phyloP scores from a whole-genome alignment of 306 rosid species.

The Castanea crenata region DNA sequence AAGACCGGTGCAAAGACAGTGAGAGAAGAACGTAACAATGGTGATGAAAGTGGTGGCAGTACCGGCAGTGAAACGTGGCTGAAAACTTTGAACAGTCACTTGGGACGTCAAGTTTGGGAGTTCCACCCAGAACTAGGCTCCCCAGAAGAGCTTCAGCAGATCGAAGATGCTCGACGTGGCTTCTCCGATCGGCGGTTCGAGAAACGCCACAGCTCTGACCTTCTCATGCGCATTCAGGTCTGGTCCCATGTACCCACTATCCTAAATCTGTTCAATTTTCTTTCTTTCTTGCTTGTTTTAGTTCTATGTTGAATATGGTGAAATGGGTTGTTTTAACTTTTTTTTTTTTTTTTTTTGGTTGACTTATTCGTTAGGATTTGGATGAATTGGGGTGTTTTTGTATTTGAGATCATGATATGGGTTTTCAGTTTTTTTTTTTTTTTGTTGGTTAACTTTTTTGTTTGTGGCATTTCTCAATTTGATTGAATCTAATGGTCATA shows the following conservation, averaged over 20 bases:
- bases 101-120: slow-evolving; percentile 84
- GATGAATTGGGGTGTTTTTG: too few relatives aligned
- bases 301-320: neutral
- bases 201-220: slow-evolving; percentile 70
- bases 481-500: too few relatives aligned
- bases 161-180: slow-evolving; percentile 50
- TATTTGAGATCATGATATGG: too few relatives aligned
- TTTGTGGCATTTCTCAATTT: too few relatives aligned
- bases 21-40: neutral
- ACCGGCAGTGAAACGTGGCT: slow-evolving; percentile 71
- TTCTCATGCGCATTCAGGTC: slow-evolving; percentile 86
- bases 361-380: neutral
- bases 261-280: neutral
- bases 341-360: neutral
- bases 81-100: slow-evolving; percentile 56
- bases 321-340: neutral
- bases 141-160: slow-evolving; percentile 39
- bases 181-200: slow-evolving; percentile 50
- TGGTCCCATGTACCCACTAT: neutral
- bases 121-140: slow-evolving; percentile 60
- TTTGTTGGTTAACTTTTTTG: too few relatives aligned
- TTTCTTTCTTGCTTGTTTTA: neutral
- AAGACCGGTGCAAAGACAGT: slow-evolving; percentile 36
- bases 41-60: slow-evolving; percentile 30
- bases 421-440: too few relatives aligned